phyloP scores from a whole-genome alignment of 2,329 filamentous ascomycete species.

The Sarocladiaceae sp. region DNA sequence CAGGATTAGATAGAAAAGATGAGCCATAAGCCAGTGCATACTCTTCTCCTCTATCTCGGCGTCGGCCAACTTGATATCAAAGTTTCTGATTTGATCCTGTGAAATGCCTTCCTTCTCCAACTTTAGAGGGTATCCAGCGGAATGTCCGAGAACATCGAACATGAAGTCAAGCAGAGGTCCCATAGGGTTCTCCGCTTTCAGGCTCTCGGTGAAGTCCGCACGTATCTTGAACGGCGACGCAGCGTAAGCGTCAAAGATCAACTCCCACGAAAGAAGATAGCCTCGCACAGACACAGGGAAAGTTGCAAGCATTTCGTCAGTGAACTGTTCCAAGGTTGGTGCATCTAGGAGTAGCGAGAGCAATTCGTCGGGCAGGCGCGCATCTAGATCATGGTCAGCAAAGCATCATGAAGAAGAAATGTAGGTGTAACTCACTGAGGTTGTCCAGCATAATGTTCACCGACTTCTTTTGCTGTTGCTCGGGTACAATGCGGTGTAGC shows the following conservation, averaged over 20 bases:
- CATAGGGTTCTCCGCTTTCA: slow-evolving; percentile 69
- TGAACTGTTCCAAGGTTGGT: slow-evolving; percentile 62
- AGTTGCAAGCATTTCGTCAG: slow-evolving; percentile 57
- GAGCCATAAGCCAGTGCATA: slow-evolving; percentile 75
- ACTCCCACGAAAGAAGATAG: slow-evolving; percentile 83
- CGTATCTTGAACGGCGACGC: slow-evolving; percentile 77
- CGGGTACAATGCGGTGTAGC: slow-evolving; percentile 73
- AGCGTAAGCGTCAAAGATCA: slow-evolving; percentile 80
- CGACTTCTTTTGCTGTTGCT: slow-evolving; percentile 72
- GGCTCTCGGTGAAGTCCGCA: slow-evolving; percentile 69
- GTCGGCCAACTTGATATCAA: slow-evolving; percentile 45
- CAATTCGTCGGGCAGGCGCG: slow-evolving; percentile 74
- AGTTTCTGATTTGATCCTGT: slow-evolving; percentile 46
- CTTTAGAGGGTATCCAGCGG: slow-evolving; percentile 65
- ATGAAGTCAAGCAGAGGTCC: slow-evolving; percentile 67
- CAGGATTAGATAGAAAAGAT: slow-evolving; percentile 78
- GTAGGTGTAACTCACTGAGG: slow-evolving; percentile 33
- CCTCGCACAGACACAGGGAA: slow-evolving; percentile 67
- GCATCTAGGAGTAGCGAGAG: slow-evolving; percentile 76
- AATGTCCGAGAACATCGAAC: slow-evolving; percentile 80
- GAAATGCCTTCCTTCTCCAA: slow-evolving; percentile 62
- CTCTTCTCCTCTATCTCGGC: slow-evolving; percentile 61
- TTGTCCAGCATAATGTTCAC: slow-evolving; percentile 71
- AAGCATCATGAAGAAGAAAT: neutral
- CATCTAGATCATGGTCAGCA: slow-evolving; percentile 34